Base-by-base conservation (phyloP, 495 filamentous ascomycete genomes). In the Podospora pseudoanserina region DNA sequence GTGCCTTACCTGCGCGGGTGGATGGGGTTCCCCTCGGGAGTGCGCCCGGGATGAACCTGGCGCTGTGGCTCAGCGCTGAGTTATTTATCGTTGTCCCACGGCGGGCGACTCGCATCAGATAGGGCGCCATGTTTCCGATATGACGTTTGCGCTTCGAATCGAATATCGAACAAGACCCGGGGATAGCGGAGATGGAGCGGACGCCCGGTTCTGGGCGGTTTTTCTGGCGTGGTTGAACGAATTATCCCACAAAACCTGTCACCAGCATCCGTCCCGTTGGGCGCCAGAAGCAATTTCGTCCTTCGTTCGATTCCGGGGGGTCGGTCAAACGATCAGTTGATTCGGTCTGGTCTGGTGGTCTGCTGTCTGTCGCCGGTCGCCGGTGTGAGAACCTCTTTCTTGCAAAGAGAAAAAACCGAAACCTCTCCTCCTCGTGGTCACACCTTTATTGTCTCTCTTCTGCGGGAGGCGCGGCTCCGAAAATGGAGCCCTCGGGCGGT, bases 401-500 rank as follows among this genome's bases (percentile, higher is more conserved):
- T 58, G 55, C 23, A 26, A 58, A 18, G n/a, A 7, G n/a, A 60
- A 60, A 23, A 63, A 13, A 16, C 39, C 9, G 15, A 49, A 49
- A 11, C 39, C 15, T 16, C 39, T 11, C 39, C 39, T 49, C 39
- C 39, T 13, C 9, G 5, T 53, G 15, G 27, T 27, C 16, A 26
- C 26, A 63, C 49, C 18, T 19, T 67, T 70, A 44, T 70, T 56
- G 65, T 64, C 26, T 58, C 30, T 34, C 28, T 61, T 23, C 30
- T 63, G 30, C 63, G 65, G 64, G 61, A 60, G 60, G 34, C 65
- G 13, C 55, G 26, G 60, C 68, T 70, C 68, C 68, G 68, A 70
- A 60, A 70, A 70, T 67, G 68, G 65, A 60, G 65, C 59, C 49
- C 32, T 26, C 56, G 61, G 65, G 68, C 68, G 68, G 68, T 70